Base-by-base conservation (phyloP, 2,329 filamentous ascomycete genomes). In the Escovopsis sp. region DNA sequence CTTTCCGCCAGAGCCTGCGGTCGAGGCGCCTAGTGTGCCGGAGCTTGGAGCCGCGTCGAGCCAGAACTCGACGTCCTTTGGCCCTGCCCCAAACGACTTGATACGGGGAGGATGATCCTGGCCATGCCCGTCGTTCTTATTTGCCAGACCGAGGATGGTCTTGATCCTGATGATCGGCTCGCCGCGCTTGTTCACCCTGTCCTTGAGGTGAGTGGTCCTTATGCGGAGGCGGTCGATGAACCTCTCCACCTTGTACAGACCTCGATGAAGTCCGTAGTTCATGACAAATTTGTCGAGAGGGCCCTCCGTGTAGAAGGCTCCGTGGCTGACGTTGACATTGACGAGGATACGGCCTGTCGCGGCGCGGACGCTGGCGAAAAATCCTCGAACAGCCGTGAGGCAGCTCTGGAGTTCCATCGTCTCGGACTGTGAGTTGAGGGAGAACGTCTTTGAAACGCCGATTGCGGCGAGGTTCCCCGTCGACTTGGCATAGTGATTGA, bases 41-140 rank as follows among this genome's bases (percentile, higher is more conserved):
- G 21, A 25, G 27, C 3, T 15, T 21, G 36, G 23, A 13, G 39
- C 23, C 23, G 47, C 41, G 5, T 58, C 53, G 2, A 68, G 41
- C 55, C 62, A 76, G 45, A 79, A 78, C 25, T 63, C 46, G 3
- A 79, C 72, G 0, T 66, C 53, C 10, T 58, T 57, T 0, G 73
- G 61, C 1, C 65, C 63, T 31, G 66, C 67, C 7, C 60, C 68
- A 27, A 45, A 46, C 1, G 33, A 26, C 0, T 6, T 23, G 2
- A 58, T 48, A 1, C 29, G 38, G 0, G 55, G 50, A 1, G 47
- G 54, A 13, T 51, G 45, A 1, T 29, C 38, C n/a, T 48, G 34
- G 1, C 40, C 34, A 9, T 43, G 44, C 1, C 56, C 55, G 31
- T 64, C 55, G 4, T 51, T 46, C n/a, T 38, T 37, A 11, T 41